phyloP scores from a whole-genome alignment of 202 grass and related monocot genomes.

The Saccharum hybrid region DNA sequence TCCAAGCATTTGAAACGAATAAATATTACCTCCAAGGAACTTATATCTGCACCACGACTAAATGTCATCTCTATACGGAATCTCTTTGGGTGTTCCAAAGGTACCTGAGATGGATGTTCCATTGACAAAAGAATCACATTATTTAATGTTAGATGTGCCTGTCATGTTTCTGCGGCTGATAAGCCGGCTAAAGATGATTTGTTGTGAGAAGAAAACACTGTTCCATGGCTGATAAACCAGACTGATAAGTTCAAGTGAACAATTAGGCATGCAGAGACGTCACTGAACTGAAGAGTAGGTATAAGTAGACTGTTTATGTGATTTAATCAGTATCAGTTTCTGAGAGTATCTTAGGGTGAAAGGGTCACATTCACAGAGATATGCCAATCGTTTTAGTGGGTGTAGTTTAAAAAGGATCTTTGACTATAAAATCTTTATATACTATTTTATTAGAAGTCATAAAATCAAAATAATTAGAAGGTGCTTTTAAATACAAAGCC shows the following conservation, averaged over 20 bases:
- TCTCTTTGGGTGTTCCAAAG: constrained; percentile 89
- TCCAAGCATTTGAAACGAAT: constrained; percentile 36
- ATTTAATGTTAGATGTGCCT: constrained; percentile 26
- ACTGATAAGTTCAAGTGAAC: too few relatives aligned
- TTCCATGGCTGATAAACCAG: too few relatives aligned
- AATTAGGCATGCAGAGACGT: constrained; percentile 1
- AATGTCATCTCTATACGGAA: constrained; percentile 99
- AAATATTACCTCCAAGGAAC: constrained; percentile 71
- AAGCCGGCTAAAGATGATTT: too few relatives aligned
- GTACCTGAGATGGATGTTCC: constrained; percentile 51
- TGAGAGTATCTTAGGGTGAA: not conserved
- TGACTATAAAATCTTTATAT: not conserved
- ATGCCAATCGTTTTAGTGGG: not conserved
- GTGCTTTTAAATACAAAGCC: not conserved
- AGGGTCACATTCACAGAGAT: not conserved
- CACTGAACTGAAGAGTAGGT: constrained; percentile 6
- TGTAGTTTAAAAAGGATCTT: not conserved
- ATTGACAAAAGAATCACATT: constrained; percentile 36
- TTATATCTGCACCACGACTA: constrained; percentile 91
- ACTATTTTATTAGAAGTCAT: not conserved
- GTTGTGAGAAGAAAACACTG: too few relatives aligned
- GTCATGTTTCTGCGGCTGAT: not conserved
- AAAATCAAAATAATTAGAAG: not conserved
- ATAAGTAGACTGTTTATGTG: not conserved
- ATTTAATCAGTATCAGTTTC: not conserved